phyloP scores from a whole-genome alignment of 2,329 filamentous ascomycete genomes.

The Aspergillus thermomutatus region DNA sequence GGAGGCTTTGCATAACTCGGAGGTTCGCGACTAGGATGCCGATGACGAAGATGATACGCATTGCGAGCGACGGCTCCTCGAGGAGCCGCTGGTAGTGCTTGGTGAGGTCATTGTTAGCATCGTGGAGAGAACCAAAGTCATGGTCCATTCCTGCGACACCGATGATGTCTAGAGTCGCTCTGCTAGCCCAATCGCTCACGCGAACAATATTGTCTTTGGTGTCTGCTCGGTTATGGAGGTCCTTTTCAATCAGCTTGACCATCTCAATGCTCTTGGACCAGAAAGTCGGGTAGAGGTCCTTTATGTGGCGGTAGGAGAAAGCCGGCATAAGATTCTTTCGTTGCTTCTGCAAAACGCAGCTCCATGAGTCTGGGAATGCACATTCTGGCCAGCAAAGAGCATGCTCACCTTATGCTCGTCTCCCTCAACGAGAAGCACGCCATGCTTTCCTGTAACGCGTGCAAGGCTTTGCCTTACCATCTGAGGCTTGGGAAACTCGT shows the following conservation, averaged over 20 bases:
- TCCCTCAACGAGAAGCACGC: constrained; percentile 73
- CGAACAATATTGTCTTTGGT: constrained; percentile 49
- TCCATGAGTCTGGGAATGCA: too few species aligned
- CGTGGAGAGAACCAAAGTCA: constrained; percentile 64
- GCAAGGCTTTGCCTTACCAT: constrained; percentile 42
- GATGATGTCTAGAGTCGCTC: constrained; percentile 72
- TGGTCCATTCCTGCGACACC: constrained; percentile 67
- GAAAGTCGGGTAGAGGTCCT: constrained; percentile 78
- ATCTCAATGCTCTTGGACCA: constrained; percentile 73
- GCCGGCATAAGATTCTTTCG: constrained; percentile 76
- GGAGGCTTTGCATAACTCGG: constrained; percentile 54
- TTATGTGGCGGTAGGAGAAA: constrained; percentile 82
- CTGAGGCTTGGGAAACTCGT: constrained; percentile 65
- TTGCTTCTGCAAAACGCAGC: constrained; percentile 44
- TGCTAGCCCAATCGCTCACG: constrained; percentile 61
- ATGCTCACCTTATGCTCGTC: constrained; percentile 70
- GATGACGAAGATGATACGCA: constrained; percentile 57
- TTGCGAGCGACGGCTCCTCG: constrained; percentile 9
- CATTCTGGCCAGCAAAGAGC: too few species aligned
- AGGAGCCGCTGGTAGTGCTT: constrained; percentile 29
- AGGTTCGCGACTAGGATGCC: constrained; percentile 57
- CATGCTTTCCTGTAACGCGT: constrained; percentile 37
- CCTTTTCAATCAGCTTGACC: constrained; percentile 56
- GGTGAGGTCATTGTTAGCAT: constrained; percentile 60
- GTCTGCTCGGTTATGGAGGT: constrained; percentile 35